Conservation (phyloP, 2,329 filamentous ascomycete species). For the Sporothrix humicola region DNA sequence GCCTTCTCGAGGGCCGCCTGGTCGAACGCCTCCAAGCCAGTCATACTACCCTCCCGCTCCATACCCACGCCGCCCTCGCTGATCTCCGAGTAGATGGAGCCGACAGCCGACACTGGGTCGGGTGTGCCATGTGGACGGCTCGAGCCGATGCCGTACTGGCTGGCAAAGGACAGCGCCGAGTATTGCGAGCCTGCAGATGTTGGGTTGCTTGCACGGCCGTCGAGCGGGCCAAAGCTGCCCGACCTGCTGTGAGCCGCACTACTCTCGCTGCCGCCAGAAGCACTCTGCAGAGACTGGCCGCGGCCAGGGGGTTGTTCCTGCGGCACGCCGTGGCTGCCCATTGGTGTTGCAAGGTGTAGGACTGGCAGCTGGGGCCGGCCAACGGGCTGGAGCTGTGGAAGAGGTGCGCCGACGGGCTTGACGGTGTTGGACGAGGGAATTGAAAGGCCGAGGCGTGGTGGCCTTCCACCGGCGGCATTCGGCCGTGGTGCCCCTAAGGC, state of each 20-base stretch:
- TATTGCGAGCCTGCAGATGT: conserved; percentile 88
- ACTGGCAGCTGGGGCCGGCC: conserved; percentile 73
- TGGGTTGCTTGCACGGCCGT: conserved; percentile 78
- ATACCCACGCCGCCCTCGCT: conserved; percentile 77
- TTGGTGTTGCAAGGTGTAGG: conserved; percentile 84
- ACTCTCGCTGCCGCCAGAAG: conserved; percentile 78
- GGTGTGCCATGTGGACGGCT: conserved; percentile 70
- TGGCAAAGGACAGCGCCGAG: conserved; percentile 80
- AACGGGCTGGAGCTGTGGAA: conserved; percentile 38
- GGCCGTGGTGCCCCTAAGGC: conserved; percentile 61
- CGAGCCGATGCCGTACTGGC: conserved; percentile 70
- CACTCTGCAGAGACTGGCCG: conserved; percentile 66
- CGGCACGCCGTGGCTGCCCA: conserved; percentile 76
- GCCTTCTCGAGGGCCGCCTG: conserved; percentile 82
- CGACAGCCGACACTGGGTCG: conserved; percentile 87
- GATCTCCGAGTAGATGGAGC: conserved; percentile 80
- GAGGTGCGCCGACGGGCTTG: conserved; percentile 69
- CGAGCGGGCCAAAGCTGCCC: conserved; percentile 79
- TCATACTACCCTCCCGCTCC: conserved; percentile 82
- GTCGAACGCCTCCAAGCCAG: conserved; percentile 77
- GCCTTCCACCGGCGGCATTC: conserved; percentile 65
- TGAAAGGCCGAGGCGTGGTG: conserved; percentile 82
- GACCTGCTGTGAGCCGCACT: conserved; percentile 80
- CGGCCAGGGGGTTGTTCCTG: conserved; percentile 66
- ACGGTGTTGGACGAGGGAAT: conserved; percentile 87